A percentile compares a stretch with the other conserved stretches of the same genome.
Conservation (phyloP, 1,139 yeast species). For the Debaryomyces fabryi region DNA sequence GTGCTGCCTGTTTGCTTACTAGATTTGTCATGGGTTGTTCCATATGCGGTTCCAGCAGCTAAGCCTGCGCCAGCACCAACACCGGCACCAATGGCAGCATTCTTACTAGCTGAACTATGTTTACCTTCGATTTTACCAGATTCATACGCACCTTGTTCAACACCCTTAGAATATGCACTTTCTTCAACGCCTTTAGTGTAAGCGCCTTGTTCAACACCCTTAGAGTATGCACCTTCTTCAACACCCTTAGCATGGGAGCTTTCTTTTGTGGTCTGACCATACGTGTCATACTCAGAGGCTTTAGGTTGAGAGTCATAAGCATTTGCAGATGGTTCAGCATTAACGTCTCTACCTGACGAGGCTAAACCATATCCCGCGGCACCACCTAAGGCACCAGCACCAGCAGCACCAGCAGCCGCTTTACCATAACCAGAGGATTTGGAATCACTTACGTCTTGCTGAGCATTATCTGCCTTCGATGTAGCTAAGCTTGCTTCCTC, state of each 20-base stretch:
- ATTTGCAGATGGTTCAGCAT: not conserved
- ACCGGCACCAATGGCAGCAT: constrained; percentile 10
- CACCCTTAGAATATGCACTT: not conserved
- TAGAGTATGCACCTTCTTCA: not conserved
- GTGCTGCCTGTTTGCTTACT: not conserved
- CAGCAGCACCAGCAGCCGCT: constrained; percentile 7
- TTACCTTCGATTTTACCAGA: constrained; percentile 2
- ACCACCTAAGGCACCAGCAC: constrained; percentile 6
- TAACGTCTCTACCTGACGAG: not conserved
- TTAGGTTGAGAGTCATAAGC: not conserved
- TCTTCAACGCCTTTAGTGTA: not conserved
- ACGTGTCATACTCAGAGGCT: not conserved
- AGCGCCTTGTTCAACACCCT: not conserved
- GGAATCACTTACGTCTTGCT: not conserved
- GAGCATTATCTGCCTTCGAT: not conserved
- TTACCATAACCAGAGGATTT: not conserved
- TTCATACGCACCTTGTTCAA: constrained; percentile 4
- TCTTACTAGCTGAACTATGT: constrained; percentile 10
- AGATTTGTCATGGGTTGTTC: not conserved
- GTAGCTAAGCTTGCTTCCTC: constrained; percentile 9
- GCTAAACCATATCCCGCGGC: not conserved
- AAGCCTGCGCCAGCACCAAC: constrained; percentile 8
- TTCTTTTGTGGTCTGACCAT: not conserved
- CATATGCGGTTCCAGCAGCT: constrained; percentile 4
- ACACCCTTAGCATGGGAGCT: not conserved